Conservation (phyloP, 2,329 filamentous ascomycete genomes). For the Alternaria incomplexa region DNA sequence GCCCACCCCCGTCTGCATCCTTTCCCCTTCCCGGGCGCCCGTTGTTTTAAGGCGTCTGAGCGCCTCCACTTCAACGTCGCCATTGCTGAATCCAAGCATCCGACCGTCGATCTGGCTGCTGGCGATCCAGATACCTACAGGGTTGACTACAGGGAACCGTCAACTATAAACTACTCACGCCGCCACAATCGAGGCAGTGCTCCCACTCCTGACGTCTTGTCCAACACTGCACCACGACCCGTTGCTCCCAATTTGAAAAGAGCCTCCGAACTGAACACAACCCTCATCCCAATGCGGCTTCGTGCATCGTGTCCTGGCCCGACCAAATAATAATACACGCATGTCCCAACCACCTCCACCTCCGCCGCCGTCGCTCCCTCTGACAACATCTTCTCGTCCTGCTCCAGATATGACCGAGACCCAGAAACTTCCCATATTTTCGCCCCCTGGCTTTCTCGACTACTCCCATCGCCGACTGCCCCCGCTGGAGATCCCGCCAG, state of each 20-base stretch:
- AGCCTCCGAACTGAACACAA: conserved; percentile 45
- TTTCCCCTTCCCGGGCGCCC: conserved; percentile 36
- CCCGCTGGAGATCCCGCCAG: conserved; percentile 48
- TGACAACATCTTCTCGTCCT: conserved; percentile 43
- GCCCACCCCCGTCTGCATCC: conserved; percentile 35
- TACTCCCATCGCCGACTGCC: conserved; percentile 49
- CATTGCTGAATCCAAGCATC: conserved; percentile 43
- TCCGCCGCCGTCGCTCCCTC: conserved; percentile 51
- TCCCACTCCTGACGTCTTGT: conserved; percentile 49
- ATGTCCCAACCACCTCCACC: conserved; percentile 51
- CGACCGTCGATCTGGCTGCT: conserved; percentile 45
- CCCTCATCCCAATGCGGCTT: conserved; percentile 49
- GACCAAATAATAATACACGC: conserved; percentile 52
- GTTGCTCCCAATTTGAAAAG: conserved; percentile 43
- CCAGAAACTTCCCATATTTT: conserved; percentile 51
- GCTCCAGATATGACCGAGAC: conserved; percentile 54
- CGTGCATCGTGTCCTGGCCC: conserved; percentile 49
- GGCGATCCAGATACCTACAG: conserved; percentile 49
- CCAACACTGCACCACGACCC: conserved; percentile 47
- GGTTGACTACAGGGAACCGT: conserved; percentile 37
- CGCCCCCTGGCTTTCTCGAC: conserved; percentile 48
- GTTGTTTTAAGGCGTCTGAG: conserved; percentile 42
- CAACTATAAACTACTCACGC: conserved; percentile 47
- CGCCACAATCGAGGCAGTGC: conserved; percentile 48
- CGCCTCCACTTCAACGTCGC: conserved; percentile 45